phyloP scores from a whole-genome alignment of 345 rosid genomes.

The Syzygium jambos region DNA sequence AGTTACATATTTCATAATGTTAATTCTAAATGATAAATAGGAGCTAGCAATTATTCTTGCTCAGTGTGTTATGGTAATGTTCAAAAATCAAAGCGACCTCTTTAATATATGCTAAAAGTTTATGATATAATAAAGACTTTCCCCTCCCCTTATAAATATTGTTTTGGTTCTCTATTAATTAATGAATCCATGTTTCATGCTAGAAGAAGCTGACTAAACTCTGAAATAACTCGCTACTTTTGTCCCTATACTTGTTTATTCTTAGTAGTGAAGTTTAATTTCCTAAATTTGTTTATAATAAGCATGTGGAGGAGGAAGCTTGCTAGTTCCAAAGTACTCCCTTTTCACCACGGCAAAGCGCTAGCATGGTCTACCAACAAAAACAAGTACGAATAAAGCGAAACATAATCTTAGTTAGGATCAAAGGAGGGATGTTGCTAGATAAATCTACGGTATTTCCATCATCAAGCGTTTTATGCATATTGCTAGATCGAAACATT shows the following conservation, averaged over 20 bases:
- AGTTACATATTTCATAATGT: background rate
- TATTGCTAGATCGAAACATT: background rate
- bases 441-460: background rate
- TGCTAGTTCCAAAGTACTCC: background rate
- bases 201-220: background rate
- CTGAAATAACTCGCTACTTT: background rate
- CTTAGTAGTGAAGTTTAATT: background rate
- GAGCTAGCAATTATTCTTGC: background rate
- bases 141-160: background rate
- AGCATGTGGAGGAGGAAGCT: background rate
- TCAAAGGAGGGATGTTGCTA: background rate
- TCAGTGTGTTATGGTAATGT: background rate
- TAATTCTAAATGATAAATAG: background rate
- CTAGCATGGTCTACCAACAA: background rate
- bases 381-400: background rate
- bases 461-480: background rate
- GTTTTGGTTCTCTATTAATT: too few relatives aligned
- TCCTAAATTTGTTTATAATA: background rate
- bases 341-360: background rate
- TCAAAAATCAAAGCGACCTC: background rate
- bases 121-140: background rate
- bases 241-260: background rate
- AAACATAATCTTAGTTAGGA: background rate
- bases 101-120: too few relatives aligned
- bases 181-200: background rate